Evolutionary conservation across 306 rosid species (phyloP).

Genomic region (Geum urbanum): DNA sequence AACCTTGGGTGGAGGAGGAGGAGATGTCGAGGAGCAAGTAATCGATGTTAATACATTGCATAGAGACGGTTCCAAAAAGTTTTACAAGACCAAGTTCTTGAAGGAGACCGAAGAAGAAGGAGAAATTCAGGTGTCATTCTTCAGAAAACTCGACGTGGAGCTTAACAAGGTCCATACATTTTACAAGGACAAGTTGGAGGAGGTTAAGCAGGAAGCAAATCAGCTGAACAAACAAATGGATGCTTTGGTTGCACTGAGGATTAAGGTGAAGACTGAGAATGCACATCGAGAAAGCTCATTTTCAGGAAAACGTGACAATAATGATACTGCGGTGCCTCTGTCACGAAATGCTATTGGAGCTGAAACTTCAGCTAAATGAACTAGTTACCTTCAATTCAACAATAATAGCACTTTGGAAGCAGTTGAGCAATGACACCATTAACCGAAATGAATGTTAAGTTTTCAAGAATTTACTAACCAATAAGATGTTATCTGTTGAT

Average conservation of each 20-base stretch:
- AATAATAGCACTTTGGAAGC: not conserved
- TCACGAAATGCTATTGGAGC: not conserved
- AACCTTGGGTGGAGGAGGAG: conserved; percentile 31
- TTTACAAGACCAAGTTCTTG: conserved; percentile 41
- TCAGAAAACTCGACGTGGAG: conserved; percentile 62
- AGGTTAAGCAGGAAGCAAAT: conserved; percentile 38
- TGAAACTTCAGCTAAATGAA: conserved; percentile 12
- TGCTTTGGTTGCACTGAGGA: conserved; percentile 51
- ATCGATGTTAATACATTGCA: conserved; percentile 35
- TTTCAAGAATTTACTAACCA: not conserved
- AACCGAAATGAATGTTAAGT: not conserved
- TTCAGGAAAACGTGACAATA: conserved; percentile 8
- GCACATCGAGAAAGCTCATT: conserved; percentile 24
- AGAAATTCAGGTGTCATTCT: conserved; percentile 43
- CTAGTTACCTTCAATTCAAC: not conserved
- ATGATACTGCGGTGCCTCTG: not conserved
- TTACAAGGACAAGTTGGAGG: conserved; percentile 50
- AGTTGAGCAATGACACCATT: not conserved
- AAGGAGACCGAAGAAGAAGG: conserved; percentile 36
- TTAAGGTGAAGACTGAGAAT: conserved; percentile 31
- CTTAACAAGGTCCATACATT: conserved; percentile 56
- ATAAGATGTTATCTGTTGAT: not conserved
- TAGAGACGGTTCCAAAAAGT: conserved; percentile 35
- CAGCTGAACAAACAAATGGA: conserved; percentile 55
- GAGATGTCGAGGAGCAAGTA: conserved; percentile 45